A percentile compares a stretch with the other conserved stretches of the same genome.
phyloP scores from a whole-genome alignment of 2,329 filamentous ascomycete genomes.

The Sclerotinia glacialis region DNA sequence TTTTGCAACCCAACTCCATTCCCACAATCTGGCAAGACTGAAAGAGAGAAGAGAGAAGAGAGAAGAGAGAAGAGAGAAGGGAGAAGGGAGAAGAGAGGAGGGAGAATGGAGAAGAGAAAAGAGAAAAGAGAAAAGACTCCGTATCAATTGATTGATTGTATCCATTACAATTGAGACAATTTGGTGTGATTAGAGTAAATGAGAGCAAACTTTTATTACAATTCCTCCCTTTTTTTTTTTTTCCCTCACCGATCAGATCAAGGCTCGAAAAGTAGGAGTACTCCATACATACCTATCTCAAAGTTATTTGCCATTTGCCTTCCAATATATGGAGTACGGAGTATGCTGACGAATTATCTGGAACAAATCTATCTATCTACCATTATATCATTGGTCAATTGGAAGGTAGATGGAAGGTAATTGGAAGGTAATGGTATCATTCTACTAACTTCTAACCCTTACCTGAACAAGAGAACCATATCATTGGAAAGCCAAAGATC shows the following conservation, averaged over 20 bases:
- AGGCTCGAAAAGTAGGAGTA: neutral
- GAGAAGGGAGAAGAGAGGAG: neutral
- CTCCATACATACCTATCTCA: neutral
- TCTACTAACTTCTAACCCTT: slow-evolving; percentile 2
- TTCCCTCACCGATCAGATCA: neutral
- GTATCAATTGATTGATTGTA: slow-evolving; percentile 10
- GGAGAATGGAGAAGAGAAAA: too few relatives aligned
- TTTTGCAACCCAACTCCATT: slow-evolving; percentile 11
- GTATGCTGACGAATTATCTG: slow-evolving; percentile 11
- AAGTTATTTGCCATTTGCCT: neutral
- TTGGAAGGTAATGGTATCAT: neutral
- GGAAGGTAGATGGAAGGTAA: neutral
- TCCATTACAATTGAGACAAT: slow-evolving; percentile 11
- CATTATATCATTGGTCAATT: slow-evolving; percentile 14
- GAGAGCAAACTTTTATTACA: neutral
- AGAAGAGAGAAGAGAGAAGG: neutral
- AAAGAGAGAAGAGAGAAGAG: too few relatives aligned
- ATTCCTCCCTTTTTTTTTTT: neutral
- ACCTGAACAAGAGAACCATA: neutral
- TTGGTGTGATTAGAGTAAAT: slow-evolving; percentile 6
- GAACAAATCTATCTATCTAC: neutral
- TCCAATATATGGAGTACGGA: neutral
- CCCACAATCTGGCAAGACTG: slow-evolving; percentile 1
- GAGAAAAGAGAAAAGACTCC: neutral
- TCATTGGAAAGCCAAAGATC: neutral